phyloP scores from a whole-genome alignment of 305 asterid genomes.

The Nicotiana rustica region DNA sequence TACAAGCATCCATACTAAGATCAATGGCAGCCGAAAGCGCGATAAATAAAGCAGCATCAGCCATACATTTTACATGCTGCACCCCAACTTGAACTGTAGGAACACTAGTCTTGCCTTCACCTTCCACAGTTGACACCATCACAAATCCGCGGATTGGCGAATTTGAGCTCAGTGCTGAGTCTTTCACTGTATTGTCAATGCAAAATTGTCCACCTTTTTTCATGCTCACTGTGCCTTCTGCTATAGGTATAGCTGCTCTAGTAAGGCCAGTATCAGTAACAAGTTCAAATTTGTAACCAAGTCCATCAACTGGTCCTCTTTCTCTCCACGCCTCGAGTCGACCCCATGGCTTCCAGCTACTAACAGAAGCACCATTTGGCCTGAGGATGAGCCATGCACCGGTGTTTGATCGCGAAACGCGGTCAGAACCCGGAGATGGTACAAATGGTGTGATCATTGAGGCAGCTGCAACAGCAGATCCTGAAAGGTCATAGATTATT shows the following conservation, averaged over 20 bases:
- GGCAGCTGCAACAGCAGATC: slow-evolving; percentile 91
- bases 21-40: slow-evolving; percentile 88
- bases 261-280: slow-evolving; percentile 60
- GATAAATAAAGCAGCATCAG: slow-evolving; percentile 77
- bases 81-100: slow-evolving; percentile 80
- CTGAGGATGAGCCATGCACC: slow-evolving; percentile 92
- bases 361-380: slow-evolving; percentile 66
- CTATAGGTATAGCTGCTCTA: slow-evolving; percentile 62
- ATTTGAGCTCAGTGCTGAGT: slow-evolving; percentile 42
- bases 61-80: slow-evolving; percentile 77
- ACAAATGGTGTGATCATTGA: slow-evolving; percentile 93
- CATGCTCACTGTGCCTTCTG: slow-evolving; percentile 69
- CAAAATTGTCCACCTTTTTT: slow-evolving; percentile 75
- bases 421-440: slow-evolving; percentile 75
- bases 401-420: slow-evolving; percentile 80
- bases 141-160: slow-evolving; percentile 65
- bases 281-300: slow-evolving; percentile 82
- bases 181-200: slow-evolving; percentile 59
- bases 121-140: slow-evolving; percentile 77
- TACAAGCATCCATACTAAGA: slow-evolving; percentile 87
- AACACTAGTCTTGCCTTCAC: slow-evolving; percentile 69
- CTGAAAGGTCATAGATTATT: slow-evolving; percentile 75
- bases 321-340: slow-evolving; percentile 95
- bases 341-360: slow-evolving; percentile 97
- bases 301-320: slow-evolving; percentile 67